A percentile compares a stretch with the other conserved stretches of the same genome.
Conservation (phyloP, 2,329 filamentous ascomycete species). For the Fusarium neocosmosporiellum region DNA sequence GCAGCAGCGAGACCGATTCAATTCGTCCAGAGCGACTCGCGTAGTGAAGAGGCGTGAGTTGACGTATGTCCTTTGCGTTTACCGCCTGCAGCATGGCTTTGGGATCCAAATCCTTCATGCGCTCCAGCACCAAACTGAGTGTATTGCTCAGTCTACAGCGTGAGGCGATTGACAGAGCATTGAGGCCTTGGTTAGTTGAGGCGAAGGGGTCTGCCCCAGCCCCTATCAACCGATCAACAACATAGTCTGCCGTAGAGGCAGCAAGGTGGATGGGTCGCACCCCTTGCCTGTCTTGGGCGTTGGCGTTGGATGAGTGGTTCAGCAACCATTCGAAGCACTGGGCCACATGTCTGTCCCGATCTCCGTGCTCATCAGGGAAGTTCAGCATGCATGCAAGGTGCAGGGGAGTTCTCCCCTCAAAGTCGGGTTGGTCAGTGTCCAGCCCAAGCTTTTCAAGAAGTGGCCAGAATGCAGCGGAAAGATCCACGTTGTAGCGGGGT, state of each 20-base stretch:
- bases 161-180: slow-evolving; percentile 32
- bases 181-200: slow-evolving; percentile 20
- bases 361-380: background rate
- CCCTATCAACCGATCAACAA: slow-evolving; percentile 12
- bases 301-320: background rate
- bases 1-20: slow-evolving; percentile 23
- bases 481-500: background rate
- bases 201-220: slow-evolving; percentile 30
- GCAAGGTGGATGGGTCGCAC: slow-evolving; percentile 33
- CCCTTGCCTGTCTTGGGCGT: slow-evolving; percentile 13
- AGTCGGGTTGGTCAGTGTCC: slow-evolving; percentile 13
- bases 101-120: slow-evolving; percentile 12
- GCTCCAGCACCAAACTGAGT: slow-evolving; percentile 19
- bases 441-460: slow-evolving; percentile 12
- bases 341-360: background rate
- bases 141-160: slow-evolving; percentile 26
- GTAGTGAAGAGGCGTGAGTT: slow-evolving; percentile 35
- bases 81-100: background rate
- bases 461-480: background rate
- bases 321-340: slow-evolving; percentile 18
- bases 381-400: slow-evolving; percentile 20
- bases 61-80: slow-evolving; percentile 20
- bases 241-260: slow-evolving; percentile 16
- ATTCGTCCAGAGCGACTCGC: slow-evolving; percentile 22
- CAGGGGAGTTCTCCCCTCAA: slow-evolving; percentile 24